phyloP scores from a whole-genome alignment of 2,329 filamentous ascomycete genomes.

The Neodidymelliopsis sp. region DNA sequence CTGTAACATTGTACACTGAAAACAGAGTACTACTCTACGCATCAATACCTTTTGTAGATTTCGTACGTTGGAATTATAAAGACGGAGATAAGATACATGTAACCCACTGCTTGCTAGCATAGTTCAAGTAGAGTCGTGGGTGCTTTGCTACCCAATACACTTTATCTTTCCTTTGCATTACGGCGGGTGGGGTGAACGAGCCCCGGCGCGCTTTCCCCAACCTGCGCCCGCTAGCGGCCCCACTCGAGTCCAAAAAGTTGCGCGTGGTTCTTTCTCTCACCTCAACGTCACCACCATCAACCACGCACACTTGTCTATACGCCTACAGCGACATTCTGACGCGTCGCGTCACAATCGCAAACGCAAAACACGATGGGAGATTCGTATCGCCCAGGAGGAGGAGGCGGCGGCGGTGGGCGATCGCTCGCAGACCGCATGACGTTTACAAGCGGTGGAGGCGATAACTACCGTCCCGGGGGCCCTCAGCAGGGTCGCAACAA shows the following conservation, averaged over 20 bases:
- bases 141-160: too few species aligned
- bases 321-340: not conserved
- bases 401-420: slow-evolving; percentile 17
- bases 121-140: too few species aligned
- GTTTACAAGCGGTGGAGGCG: slow-evolving; percentile 35
- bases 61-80: not conserved
- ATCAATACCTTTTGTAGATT: not conserved
- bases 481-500: slow-evolving; percentile 23
- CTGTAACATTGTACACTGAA: slow-evolving; percentile 25
- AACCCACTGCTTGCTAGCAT: not conserved
- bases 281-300: slow-evolving; percentile 16
- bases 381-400: slow-evolving; percentile 35
- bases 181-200: slow-evolving; percentile 5
- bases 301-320: slow-evolving; percentile 4
- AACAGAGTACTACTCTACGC: slow-evolving; percentile 5
- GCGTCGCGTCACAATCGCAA: slow-evolving; percentile 13
- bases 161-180: too few species aligned
- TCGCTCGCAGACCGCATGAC: slow-evolving; percentile 41
- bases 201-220: slow-evolving; percentile 9
- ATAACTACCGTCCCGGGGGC: slow-evolving; percentile 38
- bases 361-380: slow-evolving; percentile 30
- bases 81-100: not conserved
- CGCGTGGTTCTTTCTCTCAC: slow-evolving; percentile 9
- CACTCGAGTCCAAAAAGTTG: slow-evolving; percentile 24
- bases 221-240: slow-evolving; percentile 13